Percentiles rank a stretch among this genome's conserved stretches.
Conservation (phyloP, 2,329 filamentous ascomycete genomes). For the Cryphonectria parasitica region DNA sequence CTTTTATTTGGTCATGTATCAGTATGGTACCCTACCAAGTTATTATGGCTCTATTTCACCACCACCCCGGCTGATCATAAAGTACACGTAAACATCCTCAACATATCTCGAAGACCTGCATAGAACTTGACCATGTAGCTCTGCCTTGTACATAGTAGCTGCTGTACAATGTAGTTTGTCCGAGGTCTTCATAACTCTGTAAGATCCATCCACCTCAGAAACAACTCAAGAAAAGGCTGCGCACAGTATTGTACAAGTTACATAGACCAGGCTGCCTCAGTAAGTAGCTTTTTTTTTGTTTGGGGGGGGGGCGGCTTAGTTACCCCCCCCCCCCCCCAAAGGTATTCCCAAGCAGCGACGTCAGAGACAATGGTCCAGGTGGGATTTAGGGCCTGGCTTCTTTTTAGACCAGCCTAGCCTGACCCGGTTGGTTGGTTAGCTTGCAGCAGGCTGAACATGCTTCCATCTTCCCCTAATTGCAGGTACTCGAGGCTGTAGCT, state of each 20-base stretch:
- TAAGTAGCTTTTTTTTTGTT: neutral
- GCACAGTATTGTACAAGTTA: neutral
- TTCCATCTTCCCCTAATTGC: neutral
- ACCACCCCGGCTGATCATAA: neutral
- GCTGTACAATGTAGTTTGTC: neutral
- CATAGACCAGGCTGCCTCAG: neutral
- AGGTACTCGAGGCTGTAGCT: slow-evolving; percentile 21
- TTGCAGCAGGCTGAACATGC: neutral
- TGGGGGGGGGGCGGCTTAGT: too few species aligned
- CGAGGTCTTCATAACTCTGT: neutral
- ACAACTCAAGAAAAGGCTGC: neutral
- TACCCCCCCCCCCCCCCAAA: too few species aligned
- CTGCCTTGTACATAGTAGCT: neutral
- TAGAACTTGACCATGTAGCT: too few species aligned
- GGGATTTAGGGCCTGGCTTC: neutral
- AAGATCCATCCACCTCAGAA: neutral
- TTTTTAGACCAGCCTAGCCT: slow-evolving; percentile 8
- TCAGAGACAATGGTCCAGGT: neutral
- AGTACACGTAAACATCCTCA: slow-evolving; percentile 9
- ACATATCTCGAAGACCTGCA: neutral
- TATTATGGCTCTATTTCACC: neutral
- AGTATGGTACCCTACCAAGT: neutral
- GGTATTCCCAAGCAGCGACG: neutral
- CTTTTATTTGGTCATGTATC: too few species aligned
- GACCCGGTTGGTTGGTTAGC: neutral